Percentiles rank a stretch among this genome's conserved stretches.
phyloP scores from a whole-genome alignment of 2,329 filamentous ascomycete species.

The Neurospora sp. region DNA sequence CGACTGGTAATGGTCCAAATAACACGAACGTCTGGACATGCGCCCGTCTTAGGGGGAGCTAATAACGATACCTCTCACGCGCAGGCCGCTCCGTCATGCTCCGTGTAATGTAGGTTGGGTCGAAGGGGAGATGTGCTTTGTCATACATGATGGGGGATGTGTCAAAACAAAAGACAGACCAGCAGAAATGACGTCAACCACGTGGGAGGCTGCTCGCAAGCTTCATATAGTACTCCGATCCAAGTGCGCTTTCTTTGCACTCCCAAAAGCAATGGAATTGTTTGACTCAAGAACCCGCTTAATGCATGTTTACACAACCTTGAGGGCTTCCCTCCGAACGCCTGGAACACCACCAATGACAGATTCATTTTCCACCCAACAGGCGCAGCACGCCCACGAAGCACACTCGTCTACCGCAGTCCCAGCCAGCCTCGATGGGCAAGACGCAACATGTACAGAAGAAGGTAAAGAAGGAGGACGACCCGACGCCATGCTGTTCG shows the following conservation, averaged over 20 bases:
- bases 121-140: neutral
- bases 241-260: neutral
- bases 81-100: neutral
- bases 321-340: conserved; percentile 7
- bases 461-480: neutral
- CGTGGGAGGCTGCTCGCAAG: neutral
- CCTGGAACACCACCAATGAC: conserved; percentile 6
- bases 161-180: neutral
- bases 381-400: neutral
- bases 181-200: neutral
- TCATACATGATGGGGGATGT: neutral
- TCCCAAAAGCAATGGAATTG: neutral
- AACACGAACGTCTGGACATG: neutral
- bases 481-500: neutral
- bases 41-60: neutral
- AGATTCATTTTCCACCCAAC: neutral
- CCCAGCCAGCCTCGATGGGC: neutral
- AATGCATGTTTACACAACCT: conserved; percentile 9
- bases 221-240: neutral
- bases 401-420: neutral
- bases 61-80: neutral
- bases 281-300: conserved; percentile 4
- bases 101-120: neutral
- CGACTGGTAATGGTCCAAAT: neutral
- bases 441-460: neutral